Conservation (phyloP, 2,329 filamentous ascomycete species). For the Paecilomyces dactylethromorphus region DNA sequence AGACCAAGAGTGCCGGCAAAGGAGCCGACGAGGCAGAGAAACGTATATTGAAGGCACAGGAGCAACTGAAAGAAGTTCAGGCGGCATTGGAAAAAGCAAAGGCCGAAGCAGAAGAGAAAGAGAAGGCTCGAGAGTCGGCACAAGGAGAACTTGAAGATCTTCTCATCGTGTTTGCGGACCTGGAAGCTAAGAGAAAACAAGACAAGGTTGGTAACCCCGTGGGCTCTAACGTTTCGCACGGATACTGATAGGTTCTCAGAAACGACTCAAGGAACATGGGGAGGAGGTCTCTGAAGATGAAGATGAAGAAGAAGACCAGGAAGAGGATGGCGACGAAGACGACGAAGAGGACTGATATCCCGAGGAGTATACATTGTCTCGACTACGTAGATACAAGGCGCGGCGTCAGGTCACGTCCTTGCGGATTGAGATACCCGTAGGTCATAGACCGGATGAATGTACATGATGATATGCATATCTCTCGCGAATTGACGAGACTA, state of each 20-base stretch:
- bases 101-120: conserved; percentile 40
- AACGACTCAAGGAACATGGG: conserved; percentile 59
- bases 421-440: not conserved
- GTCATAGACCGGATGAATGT: not conserved
- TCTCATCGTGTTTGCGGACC: conserved; percentile 71
- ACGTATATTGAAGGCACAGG: conserved; percentile 7
- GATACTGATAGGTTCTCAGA: conserved; percentile 37
- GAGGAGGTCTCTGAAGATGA: conserved; percentile 72
- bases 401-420: not conserved
- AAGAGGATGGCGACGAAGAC: conserved; percentile 44
- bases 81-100: conserved; percentile 23
- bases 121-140: conserved; percentile 55
- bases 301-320: conserved; percentile 55
- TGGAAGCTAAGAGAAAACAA: conserved; percentile 68
- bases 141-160: conserved; percentile 75
- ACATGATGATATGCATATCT: not conserved
- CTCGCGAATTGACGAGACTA: not conserved
- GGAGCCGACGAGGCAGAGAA: not conserved
- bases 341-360: conserved; percentile 16
- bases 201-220: conserved; percentile 59
- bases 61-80: conserved; percentile 13
- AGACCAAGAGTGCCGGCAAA: conserved; percentile 21
- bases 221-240: conserved; percentile 6
- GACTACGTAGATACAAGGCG: not conserved
- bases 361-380: not conserved